Base-by-base conservation (phyloP, 306 rosid species). In the Dalbergia cochinchinensis region DNA sequence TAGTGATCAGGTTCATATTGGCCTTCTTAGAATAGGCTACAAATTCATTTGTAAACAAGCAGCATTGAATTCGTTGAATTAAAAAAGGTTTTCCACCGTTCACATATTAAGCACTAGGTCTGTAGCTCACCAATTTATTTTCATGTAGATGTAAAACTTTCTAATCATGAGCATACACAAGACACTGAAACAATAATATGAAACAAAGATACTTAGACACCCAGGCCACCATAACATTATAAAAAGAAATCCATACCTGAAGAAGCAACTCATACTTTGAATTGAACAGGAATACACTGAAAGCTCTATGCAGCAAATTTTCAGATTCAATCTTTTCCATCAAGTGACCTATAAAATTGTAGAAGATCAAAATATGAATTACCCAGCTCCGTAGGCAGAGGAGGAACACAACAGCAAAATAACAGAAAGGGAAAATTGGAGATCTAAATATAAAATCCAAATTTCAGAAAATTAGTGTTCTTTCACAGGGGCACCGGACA, bases 281-380 rank as follows among this genome's bases (percentile, higher is more conserved):
- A 93, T 96, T 96, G 77, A 96, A 96, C 80, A 96, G 78, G 83
- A 96, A 96, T 69, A 96, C 99, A 55, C 99, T 96, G 86, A 96
- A 96, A 82, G 99, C 98, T 69, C 98, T 87, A 73, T 96, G 99
- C 45, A 96, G 89, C 94, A 87, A 73, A 78, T 91, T 93, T 79
- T 85, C 94, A 73, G 94, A 71, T 84, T 96, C 97, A 80, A 96
- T 93, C 88, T 93, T 96, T 65, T 93, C 98, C 99, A 91, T 89
- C 92, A 96, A 88, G 83, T 96, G 99, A 78, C 99, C 99, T 96
- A 79, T 50, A 71, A 70, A 80, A 74, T 75, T 72, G 45, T 34
- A 33, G 15, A 83, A 80, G 80, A 34, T 76, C 50, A 77, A 60
- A 67, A 22, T 39, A 70, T 74, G 60, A 62, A 60, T 22, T 37